Conservation (phyloP, 2,329 filamentous ascomycete genomes). For the Cytospora chrysosperma region DNA sequence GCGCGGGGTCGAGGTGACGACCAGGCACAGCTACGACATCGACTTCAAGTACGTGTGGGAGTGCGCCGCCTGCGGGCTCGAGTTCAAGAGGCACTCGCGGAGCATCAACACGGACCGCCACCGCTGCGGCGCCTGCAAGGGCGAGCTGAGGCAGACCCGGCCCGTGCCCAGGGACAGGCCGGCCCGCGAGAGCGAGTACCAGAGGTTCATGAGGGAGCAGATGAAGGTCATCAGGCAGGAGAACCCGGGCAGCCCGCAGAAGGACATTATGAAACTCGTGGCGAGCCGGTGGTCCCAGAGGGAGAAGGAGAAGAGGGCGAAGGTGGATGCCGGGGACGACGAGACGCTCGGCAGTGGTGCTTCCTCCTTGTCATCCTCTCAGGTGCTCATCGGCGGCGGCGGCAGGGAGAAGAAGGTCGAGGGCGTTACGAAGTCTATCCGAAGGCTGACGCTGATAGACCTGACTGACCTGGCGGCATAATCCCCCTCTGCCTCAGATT, state of each 20-base stretch:
- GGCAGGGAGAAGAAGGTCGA: conserved; percentile 17
- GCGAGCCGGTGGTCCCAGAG: conserved; percentile 60
- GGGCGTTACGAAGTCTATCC: conserved; percentile 9
- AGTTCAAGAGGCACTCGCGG: conserved; percentile 82
- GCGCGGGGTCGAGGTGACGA: conserved; percentile 77
- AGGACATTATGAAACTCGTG: conserved; percentile 68
- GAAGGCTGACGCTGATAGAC: conserved; percentile 16
- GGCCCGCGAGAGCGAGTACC: conserved; percentile 43
- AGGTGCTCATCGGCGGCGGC: not conserved
- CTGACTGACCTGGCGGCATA: conserved; percentile 20
- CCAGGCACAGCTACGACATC: conserved; percentile 86
- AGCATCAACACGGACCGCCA: conserved; percentile 74
- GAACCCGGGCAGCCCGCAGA: conserved; percentile 58
- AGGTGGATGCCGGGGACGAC: not conserved
- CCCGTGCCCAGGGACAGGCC: conserved; percentile 60
- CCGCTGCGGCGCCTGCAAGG: conserved; percentile 75
- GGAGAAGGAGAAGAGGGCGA: conserved; percentile 31
- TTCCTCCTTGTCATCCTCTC: not conserved
- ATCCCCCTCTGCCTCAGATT: not conserved
- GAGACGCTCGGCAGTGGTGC: conserved; percentile 14
- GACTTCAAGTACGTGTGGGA: conserved; percentile 91
- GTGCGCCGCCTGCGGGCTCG: conserved; percentile 65
- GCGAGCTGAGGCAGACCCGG: conserved; percentile 71
- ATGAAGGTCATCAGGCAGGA: conserved; percentile 60
- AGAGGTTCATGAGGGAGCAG: conserved; percentile 62